Percentiles rank a stretch among this genome's conserved stretches.
phyloP scores from a whole-genome alignment of 169 alveolate species.

The Ichthyophthirius multifiliis region DNA sequence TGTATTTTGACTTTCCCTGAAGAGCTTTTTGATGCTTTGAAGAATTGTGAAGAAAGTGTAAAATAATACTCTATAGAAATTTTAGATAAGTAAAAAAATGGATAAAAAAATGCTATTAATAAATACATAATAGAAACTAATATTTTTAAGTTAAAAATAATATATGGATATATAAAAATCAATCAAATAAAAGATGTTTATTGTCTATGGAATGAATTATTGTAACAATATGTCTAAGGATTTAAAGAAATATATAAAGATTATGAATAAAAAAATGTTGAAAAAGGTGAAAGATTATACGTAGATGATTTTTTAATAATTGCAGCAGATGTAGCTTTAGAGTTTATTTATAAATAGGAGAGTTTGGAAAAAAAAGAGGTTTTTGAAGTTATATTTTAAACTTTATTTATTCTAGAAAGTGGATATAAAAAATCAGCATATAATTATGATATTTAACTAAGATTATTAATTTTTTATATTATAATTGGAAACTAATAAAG shows the following conservation, averaged over 20 bases:
- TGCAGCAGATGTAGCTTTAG: background rate
- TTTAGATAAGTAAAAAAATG: background rate
- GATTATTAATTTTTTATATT: background rate
- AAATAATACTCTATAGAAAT: background rate
- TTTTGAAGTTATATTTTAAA: background rate
- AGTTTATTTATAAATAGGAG: background rate
- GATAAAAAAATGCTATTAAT: background rate
- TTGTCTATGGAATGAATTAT: background rate
- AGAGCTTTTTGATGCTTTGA: background rate
- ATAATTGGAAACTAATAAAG: background rate
- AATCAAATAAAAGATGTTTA: background rate
- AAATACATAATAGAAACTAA: background rate
- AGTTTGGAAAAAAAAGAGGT: background rate
- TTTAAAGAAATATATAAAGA: background rate
- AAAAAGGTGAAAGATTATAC: conserved; percentile 6
- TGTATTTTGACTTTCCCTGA: background rate
- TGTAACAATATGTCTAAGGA: background rate
- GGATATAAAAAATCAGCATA: background rate
- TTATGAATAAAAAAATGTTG: background rate
- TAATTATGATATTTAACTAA: background rate
- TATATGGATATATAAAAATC: background rate
- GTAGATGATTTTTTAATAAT: background rate
- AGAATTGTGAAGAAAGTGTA: background rate
- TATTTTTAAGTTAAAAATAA: background rate
- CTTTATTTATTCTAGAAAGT: background rate